These are phyloP conservation scores for Udeniomyces megalosporus DNA, from an alignment of 768 basidiomycete species.

Conservation along the genomic window DNA sequence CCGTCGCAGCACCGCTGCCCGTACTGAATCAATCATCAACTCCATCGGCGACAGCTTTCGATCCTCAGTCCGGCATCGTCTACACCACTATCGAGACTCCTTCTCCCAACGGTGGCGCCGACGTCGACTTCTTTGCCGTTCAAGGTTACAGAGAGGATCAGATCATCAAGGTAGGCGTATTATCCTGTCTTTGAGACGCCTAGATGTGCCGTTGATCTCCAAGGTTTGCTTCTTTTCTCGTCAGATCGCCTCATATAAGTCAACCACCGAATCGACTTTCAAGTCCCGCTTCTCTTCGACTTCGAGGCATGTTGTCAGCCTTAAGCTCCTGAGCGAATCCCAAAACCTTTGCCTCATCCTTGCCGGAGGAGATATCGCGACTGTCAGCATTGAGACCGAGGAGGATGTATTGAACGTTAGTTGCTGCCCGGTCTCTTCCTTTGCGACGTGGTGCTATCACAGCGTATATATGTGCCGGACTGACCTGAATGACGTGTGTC, in stretches of 20 bases:
- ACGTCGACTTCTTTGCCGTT: conserved; percentile 4
- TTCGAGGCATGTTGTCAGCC: conserved; percentile 15
- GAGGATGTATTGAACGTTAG: conserved; percentile 20
- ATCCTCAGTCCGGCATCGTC: conserved; percentile 2
- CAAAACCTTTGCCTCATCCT: conserved; percentile 49
- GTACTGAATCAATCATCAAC: not conserved
- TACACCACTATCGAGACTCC: conserved; percentile 1
- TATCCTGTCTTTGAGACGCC: not conserved
- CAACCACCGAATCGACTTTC: not conserved
- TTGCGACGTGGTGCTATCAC: conserved; percentile 30
- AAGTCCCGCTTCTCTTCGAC: conserved; percentile 23
- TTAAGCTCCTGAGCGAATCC: conserved; percentile 58
- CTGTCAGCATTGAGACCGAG: conserved; percentile 35
- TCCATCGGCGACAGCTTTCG: conserved; percentile 4
- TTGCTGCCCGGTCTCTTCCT: conserved; percentile 36
- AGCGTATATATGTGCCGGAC: not conserved
- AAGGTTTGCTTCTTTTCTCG: not conserved
- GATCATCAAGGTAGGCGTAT: not conserved
- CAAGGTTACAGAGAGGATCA: not conserved
- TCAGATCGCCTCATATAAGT: not conserved
- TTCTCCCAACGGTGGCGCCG: not conserved
- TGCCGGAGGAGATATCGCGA: conserved; percentile 67
- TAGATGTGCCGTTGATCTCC: not conserved
- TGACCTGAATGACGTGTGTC: not conserved
- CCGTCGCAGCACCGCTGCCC: not conserved